Evolutionary conservation across 306 rosid genomes (phyloP), one percentile per base, ranked within the genome.

Genomic region (Prunus padus): DNA sequence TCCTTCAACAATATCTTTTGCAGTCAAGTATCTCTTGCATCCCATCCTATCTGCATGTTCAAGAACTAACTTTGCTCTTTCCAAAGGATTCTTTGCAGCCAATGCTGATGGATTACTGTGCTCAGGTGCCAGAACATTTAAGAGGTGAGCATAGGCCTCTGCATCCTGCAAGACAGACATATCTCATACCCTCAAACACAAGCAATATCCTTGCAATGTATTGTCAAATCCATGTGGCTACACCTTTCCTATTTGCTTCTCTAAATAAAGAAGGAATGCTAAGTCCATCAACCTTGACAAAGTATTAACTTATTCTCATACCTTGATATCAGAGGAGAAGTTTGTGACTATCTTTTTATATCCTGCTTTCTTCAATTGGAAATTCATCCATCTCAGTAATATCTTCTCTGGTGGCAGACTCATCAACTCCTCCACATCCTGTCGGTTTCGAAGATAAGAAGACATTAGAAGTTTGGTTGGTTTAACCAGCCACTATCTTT

Each of bases 381-480:
- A 95, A 88, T 95, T 95, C 99, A 95, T 92, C 99, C 99, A 95
- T 74, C 97, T 86, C 46, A 95, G 80, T 81, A 95, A 76, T 84
- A 95, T 89, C 84, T 92, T 95, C 84, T 95, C 99, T 33, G 99
- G 99, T n/a, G 99, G 85, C 55, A 95, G 90, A 75, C 86, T 90
- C 96, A 95, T 88, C 82, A 95, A 84, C 88, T 95, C 99, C 82
- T 95, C 97, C 87, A 95, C 91, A 60, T 95, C 99, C 99, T 95
- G 84, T 76, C 49, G 70, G 65, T 80, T 83, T 81, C 0, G 37
- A 45, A 83, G 55, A 67, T 18, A 42, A 79, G 67, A 86, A 74
- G 79, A 23, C 20, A 69, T 57, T 65, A 77, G 70, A 81, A 3
- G 52, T n/a, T 37, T 14, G 30, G 50, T 68, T 50, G 65, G 40